Evolutionary conservation across 2,329 filamentous ascomycete genomes (phyloP).

Genomic region (Aspergillus hiratsukae): DNA sequence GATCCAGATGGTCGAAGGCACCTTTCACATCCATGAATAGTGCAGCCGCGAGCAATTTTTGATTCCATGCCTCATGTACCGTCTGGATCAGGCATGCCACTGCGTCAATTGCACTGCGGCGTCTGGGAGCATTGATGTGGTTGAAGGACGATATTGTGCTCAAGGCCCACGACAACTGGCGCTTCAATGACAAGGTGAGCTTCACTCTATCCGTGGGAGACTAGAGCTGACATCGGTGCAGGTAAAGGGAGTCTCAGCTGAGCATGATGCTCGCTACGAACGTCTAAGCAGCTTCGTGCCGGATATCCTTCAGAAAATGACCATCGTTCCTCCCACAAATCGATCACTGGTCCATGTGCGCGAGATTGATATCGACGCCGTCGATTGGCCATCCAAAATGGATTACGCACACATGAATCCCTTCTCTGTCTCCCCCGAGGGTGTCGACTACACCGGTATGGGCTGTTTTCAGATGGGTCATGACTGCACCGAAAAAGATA

Average conservation of each 20-base stretch:
- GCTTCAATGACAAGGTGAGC: conserved; percentile 13
- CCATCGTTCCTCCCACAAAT: neutral
- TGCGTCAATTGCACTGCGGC: no score
- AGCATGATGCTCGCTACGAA: conserved; percentile 4
- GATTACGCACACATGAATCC: conserved; percentile 14
- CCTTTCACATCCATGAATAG: no score
- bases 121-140: no score
- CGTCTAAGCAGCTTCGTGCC: conserved; percentile 7
- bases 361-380: conserved; percentile 9
- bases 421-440: conserved; percentile 18
- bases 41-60: no score
- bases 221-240: neutral
- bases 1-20: no score
- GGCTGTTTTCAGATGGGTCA: conserved; percentile 28
- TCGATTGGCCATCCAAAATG: conserved; percentile 9
- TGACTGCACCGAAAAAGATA: conserved; percentile 17
- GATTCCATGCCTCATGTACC: no score
- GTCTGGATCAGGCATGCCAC: no score
- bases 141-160: conserved; percentile 34
- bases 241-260: neutral
- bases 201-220: neutral
- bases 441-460: conserved; percentile 18
- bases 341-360: conserved; percentile 3
- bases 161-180: conserved; percentile 32
- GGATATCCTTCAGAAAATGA: conserved; percentile 2